Evolutionary conservation across 345 rosid genomes (phyloP), one percentile per base, ranked within the genome.

Genomic region (Camelina sativa): DNA sequence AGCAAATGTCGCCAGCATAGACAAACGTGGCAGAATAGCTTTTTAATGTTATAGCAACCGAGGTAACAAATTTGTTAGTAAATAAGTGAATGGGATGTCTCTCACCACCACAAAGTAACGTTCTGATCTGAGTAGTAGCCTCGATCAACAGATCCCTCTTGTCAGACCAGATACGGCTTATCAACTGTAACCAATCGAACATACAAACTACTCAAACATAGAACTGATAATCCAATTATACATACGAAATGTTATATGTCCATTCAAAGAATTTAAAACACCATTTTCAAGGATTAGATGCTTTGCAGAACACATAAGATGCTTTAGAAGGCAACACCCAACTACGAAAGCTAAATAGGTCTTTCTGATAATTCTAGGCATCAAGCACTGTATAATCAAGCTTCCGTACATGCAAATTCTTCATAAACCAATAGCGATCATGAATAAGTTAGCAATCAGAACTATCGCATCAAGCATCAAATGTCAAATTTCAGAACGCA

Each of bases 71-170:
- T 47, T 8, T 66, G 74, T 69, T 61, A 46, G 71, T 46, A 46
- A 22, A 23, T 25, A 37, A 65, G 60, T 58, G 32, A 59, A 77
- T 59, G 68, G 69, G 73, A 72, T 65, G 51, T n/a, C 30, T 32
- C 81, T 72, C 73, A 78, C 81, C 81, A 78, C 77, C 73, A 66
- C 77, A 78, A 22, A 78, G 73, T 60, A 66, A 60, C 62, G 69
- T 72, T 78, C 81, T 78, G 77, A 78, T 78, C 64, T 78, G 81
- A 59, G 77, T 78, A 41, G 81, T 78, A 43, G 81, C 81, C 58
- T 72, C 81, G 28, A 72, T 59, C 81, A 78, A 66, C 58, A 72
- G 63, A 46, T 78, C 77, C 77, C 66, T 78, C 68, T 78, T 59
- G 81, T 78, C 81, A 72, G 81, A 78, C 81, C 81, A 78, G 15